Percentiles rank a stretch among this genome's conserved stretches.
Conservation (phyloP, 164 flowering plant genomes). For the Protea cynaroides region DNA sequence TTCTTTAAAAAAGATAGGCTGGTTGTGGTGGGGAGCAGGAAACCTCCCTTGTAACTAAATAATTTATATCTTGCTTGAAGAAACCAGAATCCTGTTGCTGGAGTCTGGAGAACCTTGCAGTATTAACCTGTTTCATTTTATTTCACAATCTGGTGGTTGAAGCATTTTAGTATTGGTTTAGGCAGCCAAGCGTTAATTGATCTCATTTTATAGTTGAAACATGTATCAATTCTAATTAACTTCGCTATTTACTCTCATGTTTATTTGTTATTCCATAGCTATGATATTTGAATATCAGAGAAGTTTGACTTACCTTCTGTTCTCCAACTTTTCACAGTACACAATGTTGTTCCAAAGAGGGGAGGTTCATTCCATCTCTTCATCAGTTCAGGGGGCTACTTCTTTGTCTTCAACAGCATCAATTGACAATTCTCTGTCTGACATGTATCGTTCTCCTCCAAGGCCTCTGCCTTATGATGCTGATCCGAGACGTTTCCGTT, state of each 20-base stretch:
- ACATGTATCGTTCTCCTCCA: constrained; percentile 80
- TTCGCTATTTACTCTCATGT: neutral
- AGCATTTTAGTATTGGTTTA: neutral
- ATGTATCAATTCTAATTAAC: too few relatives aligned
- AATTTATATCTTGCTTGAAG: neutral
- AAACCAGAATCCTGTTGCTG: neutral
- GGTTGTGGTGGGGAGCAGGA: too few relatives aligned
- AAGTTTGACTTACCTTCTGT: neutral
- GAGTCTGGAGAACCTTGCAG: neutral
- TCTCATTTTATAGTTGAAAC: neutral
- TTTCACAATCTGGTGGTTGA: neutral
- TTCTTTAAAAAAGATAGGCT: too few relatives aligned
- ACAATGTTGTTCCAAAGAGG: constrained; percentile 60
- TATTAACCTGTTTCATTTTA: neutral
- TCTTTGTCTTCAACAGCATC: constrained; percentile 53
- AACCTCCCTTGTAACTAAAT: neutral
- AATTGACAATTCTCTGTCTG: constrained; percentile 55
- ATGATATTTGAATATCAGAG: neutral
- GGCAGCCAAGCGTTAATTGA: neutral
- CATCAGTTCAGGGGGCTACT: constrained; percentile 57
- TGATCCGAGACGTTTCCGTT: constrained; percentile 62
- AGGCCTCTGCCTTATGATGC: constrained; percentile 95
- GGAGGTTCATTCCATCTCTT: constrained; percentile 51
- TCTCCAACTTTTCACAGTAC: constrained; percentile 40
- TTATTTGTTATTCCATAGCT: neutral